Base-by-base conservation (phyloP, 2,329 filamentous ascomycete genomes). In the Microsporum audouinii region DNA sequence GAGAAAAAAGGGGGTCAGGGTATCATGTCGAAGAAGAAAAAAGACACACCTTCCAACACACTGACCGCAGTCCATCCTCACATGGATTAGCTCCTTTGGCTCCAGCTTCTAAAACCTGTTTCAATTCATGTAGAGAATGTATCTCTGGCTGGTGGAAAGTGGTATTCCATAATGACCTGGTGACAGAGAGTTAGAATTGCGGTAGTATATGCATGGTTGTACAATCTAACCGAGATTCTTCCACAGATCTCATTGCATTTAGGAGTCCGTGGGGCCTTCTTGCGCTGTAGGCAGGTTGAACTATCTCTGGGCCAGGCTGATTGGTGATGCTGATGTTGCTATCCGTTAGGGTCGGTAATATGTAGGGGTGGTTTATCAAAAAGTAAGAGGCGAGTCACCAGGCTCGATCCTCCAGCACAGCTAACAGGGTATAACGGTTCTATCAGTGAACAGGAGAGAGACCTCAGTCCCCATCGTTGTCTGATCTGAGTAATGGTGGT, bases 1-100 rank as follows among this genome's bases (percentile, higher is more conserved):
- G 23, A 36, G 53, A 12, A 36, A 55, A 34, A 17, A 38, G 17
- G 7, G 17, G 38, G 41, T 53, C 12, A 63, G n/a, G 29, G 23
- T n/a, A 5, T 49, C n/a, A 31, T 17, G 34, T 49, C 33, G 31
- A 31, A 34, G 12, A 23, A 39, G 7, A 27, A 45, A 38, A 14
- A 41, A 31, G 33, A 12, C 60, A 61, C 34, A 87, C 88, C 84
- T 96, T 96, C 92, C 92, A 97, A 74, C 88, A 95, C 41, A 95
- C 82, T 2, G 92, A 96, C 61, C 91, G 85, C 65, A 91, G 83
- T 12, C 89, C 90, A 55, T 84, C 79, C 59, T 85, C 76, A 71
- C 87, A 90, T 57, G 86, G 84, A 68, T 82, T 88, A 8, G 73
- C 73, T 14, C 80, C 72, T 17, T 82, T 71, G 62, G 74, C 81